Evolutionary conservation across 2,329 filamentous ascomycete species (phyloP), one percentile per base, ranked within the genome.

Genomic region (Mariannaea elegans): DNA sequence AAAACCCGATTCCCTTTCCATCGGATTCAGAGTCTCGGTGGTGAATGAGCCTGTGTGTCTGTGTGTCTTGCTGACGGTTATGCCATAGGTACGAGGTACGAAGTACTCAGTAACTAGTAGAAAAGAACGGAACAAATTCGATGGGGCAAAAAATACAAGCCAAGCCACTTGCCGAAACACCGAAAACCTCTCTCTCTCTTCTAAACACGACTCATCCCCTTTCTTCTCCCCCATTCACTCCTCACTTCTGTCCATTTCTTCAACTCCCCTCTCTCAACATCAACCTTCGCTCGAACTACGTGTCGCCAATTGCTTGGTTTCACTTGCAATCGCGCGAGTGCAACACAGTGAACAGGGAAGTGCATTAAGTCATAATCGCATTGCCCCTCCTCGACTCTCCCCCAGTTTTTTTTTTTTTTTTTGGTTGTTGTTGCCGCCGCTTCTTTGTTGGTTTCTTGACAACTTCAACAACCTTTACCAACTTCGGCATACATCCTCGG

Each of bases 161-260:
- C 53, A 55, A 50, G 55, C 63, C 53, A 61, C 60, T 64, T 70
- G 36, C 67, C 67, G 67, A 70, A 65, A 46, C 65, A 49, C 61
- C 62, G 68, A 62, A 55, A 42, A 50, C 31, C 56, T 42, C 27
- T 23, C 27, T 36, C 21, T 23, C 23, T 39, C 29, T 31, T 42
- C 32, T 31, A 53, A 49, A 24, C 38, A 41, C 23, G 21, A 38
- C 36, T 41, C 45, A 29, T 45, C 55, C 34, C 62, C 44, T 61
- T 48, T 41, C 58, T 24, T 29, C 23, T n/a, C 16, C 24, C 16
- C 16, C 49, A 16, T 14, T 23, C 23, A 29, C 34, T 52, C 38
- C 27, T 48, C 52, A 51, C 57, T 53, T 57, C 64, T 61, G 12
- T 59, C 63, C 65, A 59, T 57, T 55, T 42, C 24, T 46, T 12